A percentile compares a stretch with the other conserved stretches of the same genome.
Conservation (phyloP, 345 rosid species). For the Gossypium herbaceum region DNA sequence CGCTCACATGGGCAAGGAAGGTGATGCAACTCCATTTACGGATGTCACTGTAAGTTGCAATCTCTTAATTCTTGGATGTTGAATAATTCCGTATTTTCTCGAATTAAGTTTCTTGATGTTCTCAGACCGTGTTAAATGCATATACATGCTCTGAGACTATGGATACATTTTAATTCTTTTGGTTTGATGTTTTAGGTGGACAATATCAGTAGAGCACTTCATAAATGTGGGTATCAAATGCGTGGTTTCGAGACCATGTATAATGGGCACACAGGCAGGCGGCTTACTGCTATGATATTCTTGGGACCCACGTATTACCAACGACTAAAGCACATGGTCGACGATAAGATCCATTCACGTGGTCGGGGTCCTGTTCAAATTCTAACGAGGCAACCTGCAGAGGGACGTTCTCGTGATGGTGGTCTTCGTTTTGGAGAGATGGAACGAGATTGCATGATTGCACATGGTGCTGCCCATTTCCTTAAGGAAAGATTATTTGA, state of each 20-base stretch:
- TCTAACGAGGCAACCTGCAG: slow-evolving; percentile 95
- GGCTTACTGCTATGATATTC: slow-evolving; percentile 85
- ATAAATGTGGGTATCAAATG: slow-evolving; percentile 97
- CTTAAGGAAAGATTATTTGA: slow-evolving; percentile 93
- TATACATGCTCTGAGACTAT: not conserved
- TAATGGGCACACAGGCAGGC: slow-evolving; percentile 92
- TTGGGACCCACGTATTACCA: slow-evolving; percentile 98
- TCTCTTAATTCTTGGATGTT: not conserved
- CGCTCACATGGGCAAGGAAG: slow-evolving; percentile 99
- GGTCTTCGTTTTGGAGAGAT: slow-evolving; percentile 97
- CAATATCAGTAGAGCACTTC: slow-evolving; percentile 95
- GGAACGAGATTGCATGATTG: slow-evolving; percentile 99
- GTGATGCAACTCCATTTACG: slow-evolving; percentile 97
- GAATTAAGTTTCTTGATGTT: not conserved
- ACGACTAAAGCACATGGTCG: slow-evolving; percentile 96
- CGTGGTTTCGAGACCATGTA: slow-evolving; percentile 98
- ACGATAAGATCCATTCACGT: slow-evolving; percentile 96
- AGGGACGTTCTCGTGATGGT: slow-evolving; percentile 97
- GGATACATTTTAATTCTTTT: not conserved
- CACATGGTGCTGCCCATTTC: slow-evolving; percentile 93
- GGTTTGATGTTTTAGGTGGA: slow-evolving; percentile 58
- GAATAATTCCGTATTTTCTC: not conserved
- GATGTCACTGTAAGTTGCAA: slow-evolving; percentile 82
- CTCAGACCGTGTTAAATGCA: not conserved
- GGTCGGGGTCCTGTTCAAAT: slow-evolving; percentile 97